Percentiles rank a stretch among this genome's conserved stretches.
Evolutionary conservation across 306 rosid species (phyloP).

Genomic region (Pterocarpus santalinus): DNA sequence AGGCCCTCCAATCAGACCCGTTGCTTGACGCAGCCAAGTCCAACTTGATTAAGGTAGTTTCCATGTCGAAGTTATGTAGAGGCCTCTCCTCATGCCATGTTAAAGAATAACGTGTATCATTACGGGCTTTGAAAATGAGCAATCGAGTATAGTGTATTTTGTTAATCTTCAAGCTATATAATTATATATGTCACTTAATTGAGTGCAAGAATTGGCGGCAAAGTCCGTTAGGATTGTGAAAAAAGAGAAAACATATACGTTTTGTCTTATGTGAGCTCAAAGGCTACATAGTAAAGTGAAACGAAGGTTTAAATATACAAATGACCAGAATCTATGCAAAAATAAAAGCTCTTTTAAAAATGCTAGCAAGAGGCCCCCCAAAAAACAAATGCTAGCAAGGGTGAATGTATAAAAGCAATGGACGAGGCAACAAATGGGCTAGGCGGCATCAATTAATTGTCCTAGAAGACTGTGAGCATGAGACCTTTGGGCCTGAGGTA

Average conservation of each 20-base stretch:
- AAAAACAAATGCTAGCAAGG: neutral
- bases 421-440: neutral
- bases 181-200: neutral
- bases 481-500: neutral
- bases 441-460: too few species aligned
- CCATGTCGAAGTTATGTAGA: slow-evolving; percentile 62
- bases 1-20: slow-evolving; percentile 83
- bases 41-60: slow-evolving; percentile 73
- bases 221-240: neutral
- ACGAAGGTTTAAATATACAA: too few species aligned
- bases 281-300: neutral
- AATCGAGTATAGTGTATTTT: slow-evolving; percentile 31
- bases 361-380: neutral
- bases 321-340: neutral
- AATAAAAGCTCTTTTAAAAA: neutral
- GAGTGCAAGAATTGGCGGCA: neutral
- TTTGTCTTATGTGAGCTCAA: neutral
- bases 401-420: too few species aligned
- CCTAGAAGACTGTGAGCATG: too few species aligned
- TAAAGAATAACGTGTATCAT: slow-evolving; percentile 52
- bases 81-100: slow-evolving; percentile 54
- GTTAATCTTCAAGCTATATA: slow-evolving; percentile 21
- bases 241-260: neutral
- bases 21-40: slow-evolving; percentile 91
- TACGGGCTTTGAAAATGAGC: slow-evolving; percentile 34